Base-by-base conservation (phyloP, 2,329 filamentous ascomycete genomes). In the Cadophora gregata region DNA sequence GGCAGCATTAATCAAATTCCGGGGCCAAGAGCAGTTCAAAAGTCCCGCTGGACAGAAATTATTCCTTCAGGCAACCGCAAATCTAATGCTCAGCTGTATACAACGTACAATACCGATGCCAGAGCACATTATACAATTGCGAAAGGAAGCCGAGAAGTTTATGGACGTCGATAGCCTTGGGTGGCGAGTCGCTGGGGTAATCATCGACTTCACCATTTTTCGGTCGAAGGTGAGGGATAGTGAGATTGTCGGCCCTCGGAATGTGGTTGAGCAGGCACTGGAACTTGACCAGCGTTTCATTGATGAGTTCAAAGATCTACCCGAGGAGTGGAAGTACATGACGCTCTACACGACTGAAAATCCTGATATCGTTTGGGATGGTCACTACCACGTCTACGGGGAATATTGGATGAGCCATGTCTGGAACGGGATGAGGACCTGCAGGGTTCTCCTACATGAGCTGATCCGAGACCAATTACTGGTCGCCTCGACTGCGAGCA, bases 21-120 rank as follows among this genome's bases (percentile, higher is more conserved):
- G 85, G 59, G 85, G 85, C n/a, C 70, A 77, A 14, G 77, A 76
- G 5, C 84, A 85, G 65, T 82, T 86, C 70, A 75, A 73, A 55
- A 83, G 80, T 16, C 75, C 75, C 58, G 81, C 81, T 2, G 84
- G 84, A 2, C 76, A 79, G 48, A 79, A 81, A 63, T 85, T 87
- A 82, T 85, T 87, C 69, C 78, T 83, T 47, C 85, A 86, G 81
- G 79, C 86, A 0, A 82, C 79, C 45, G 81, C 85, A 63, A 83
- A 80, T 63, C 79, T 85, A 27, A 78, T 85, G 67, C 81, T 86
- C 67, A 82, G 79, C 69, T 86, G 84, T 72, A 81, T 86, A 19
- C 83, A 85, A 68, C 80, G 80, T 53, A 80, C 80, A 21, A 74
- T 82, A 33, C 80, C 84, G 4, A 82, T 86, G 78, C 85, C 85